These are phyloP conservation scores for Isoetes engelmannii DNA, from an alignment of 83 land plant genomes.

Conservation along the genomic window DNA sequence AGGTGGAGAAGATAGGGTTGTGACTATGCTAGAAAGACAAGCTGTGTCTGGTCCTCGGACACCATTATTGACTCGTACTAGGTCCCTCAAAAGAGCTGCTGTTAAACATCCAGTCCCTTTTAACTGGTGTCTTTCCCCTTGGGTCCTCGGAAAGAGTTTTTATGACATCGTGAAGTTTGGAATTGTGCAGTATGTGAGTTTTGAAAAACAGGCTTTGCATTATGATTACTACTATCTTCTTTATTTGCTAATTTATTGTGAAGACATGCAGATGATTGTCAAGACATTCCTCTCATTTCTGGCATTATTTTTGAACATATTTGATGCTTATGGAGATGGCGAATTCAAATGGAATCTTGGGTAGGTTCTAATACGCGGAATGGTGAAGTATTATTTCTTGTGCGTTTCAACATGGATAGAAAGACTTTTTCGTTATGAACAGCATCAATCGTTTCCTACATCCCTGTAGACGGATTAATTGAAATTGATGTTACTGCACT, in stretches of 20 bases:
- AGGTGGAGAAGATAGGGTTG: conserved; percentile 84
- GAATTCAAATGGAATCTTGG: conserved; percentile 70
- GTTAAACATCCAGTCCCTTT: conserved; percentile 77
- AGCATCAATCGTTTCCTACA: background rate
- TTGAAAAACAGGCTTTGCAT: background rate
- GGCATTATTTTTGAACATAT: conserved; percentile 67
- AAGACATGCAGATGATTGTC: conserved; percentile 68
- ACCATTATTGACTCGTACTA: conserved; percentile 45
- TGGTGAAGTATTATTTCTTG: background rate
- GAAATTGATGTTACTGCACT: conserved; percentile 2
- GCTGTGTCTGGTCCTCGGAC: conserved; percentile 44
- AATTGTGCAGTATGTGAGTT: conserved; percentile 87
- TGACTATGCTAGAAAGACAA: conserved; percentile 60
- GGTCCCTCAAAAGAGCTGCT: conserved; percentile 40
- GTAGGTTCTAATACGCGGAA: conserved; percentile 29
- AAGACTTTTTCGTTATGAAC: background rate
- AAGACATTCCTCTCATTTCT: conserved; percentile 56
- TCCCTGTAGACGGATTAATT: background rate
- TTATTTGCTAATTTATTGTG: conserved; percentile 6
- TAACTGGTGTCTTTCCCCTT: conserved; percentile 65
- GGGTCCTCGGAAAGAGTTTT: conserved; percentile 75
- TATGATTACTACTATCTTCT: background rate
- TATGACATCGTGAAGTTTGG: conserved; percentile 76
- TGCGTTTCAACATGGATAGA: background rate
- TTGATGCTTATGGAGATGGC: conserved; percentile 80